phyloP scores from a whole-genome alignment of 2,329 filamentous ascomycete species.

The Triangularia setosa region DNA sequence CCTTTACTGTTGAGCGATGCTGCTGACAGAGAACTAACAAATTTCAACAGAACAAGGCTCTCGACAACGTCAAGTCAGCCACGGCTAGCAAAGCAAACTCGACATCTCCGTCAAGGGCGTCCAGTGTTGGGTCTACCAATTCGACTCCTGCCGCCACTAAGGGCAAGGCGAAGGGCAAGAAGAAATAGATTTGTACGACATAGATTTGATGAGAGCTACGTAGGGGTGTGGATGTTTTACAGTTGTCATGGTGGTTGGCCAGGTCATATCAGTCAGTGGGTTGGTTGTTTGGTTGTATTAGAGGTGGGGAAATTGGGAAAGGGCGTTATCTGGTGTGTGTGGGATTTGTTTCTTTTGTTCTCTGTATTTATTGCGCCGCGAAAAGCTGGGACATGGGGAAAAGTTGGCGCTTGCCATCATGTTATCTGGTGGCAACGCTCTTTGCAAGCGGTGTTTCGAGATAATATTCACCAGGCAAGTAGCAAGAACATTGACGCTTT shows the following conservation, averaged over 20 bases:
- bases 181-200: slow-evolving; percentile 39
- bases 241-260: background rate
- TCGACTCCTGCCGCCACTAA: slow-evolving; percentile 46
- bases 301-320: background rate
- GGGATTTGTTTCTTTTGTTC: background rate
- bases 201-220: background rate
- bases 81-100: slow-evolving; percentile 71
- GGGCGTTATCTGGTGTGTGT: background rate
- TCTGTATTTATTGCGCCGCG: background rate
- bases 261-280: background rate
- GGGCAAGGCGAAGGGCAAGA: slow-evolving; percentile 48
- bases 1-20: slow-evolving; percentile 13
- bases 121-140: slow-evolving; percentile 76
- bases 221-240: background rate
- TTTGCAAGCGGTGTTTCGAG: background rate
- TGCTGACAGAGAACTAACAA: slow-evolving; percentile 7
- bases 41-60: slow-evolving; percentile 75
- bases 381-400: background rate
- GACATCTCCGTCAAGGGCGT: slow-evolving; percentile 74
- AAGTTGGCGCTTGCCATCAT: background rate
- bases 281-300: background rate
- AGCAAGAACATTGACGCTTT: background rate
- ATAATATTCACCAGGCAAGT: background rate
- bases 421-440: background rate
- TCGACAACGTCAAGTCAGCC: slow-evolving; percentile 77